Conservation (phyloP, 1,139 yeast species). For the Diutina catenulata region DNA sequence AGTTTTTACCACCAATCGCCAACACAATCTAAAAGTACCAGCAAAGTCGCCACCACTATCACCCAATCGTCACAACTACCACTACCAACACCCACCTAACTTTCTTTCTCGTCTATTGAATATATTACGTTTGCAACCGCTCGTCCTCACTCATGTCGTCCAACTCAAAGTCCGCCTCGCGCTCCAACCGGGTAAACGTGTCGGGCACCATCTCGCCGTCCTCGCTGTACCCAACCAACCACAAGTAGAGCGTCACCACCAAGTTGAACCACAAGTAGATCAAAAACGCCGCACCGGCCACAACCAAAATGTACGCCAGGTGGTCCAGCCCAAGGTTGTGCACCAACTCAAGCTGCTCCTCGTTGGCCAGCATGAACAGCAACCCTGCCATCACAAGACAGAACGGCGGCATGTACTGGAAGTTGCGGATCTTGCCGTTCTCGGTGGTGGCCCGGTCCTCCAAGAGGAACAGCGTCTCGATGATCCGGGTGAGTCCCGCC, state of each 20-base stretch:
- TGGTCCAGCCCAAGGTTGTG: slow-evolving; percentile 72
- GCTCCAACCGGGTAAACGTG: slow-evolving; percentile 7
- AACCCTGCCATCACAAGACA: slow-evolving; percentile 69
- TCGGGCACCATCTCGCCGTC: slow-evolving; percentile 17
- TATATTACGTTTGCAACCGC: background rate
- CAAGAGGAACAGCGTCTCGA: slow-evolving; percentile 67
- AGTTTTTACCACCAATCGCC: no score
- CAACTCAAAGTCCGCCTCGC: slow-evolving; percentile 10
- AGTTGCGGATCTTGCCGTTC: slow-evolving; percentile 42
- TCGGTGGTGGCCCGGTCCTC: slow-evolving; percentile 38
- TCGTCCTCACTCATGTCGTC: slow-evolving; percentile 7
- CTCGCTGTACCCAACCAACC: slow-evolving; percentile 35
- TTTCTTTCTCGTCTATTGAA: no score
- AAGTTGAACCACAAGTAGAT: slow-evolving; percentile 55
- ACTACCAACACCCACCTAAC: no score
- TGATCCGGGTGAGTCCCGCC: slow-evolving; percentile 64
- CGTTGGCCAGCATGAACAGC: slow-evolving; percentile 84
- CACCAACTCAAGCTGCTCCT: slow-evolving; percentile 69
- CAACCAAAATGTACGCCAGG: slow-evolving; percentile 67
- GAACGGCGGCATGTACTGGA: slow-evolving; percentile 79
- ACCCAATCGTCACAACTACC: no score
- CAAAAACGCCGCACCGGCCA: slow-evolving; percentile 63
- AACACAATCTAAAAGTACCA: no score
- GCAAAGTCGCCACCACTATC: no score
- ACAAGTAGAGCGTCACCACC: slow-evolving; percentile 45